Evolutionary conservation across 805 yeast species (phyloP), one percentile per base, ranked within the genome.

Genomic region (Candida mattraensis): DNA sequence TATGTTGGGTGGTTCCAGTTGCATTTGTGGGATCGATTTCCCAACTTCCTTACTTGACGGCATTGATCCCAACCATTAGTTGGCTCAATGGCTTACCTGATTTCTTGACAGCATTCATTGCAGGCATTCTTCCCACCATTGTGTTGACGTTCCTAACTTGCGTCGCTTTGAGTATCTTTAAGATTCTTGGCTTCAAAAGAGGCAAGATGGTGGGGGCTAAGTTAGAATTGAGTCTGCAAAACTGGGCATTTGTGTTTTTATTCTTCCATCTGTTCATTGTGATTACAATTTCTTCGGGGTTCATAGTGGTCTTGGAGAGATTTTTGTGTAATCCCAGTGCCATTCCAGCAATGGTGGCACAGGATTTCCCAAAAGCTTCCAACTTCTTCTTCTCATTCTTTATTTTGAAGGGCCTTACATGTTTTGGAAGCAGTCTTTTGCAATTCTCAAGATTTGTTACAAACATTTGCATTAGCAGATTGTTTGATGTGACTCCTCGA

Each of bases 201-300:
- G 83, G 87, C 3, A 71, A 67, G 21, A 62, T 76, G 24, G 78
- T 89, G 0, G 78, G 80, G 0, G 69, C 81, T 1, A 74, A 76
- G 38, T 58, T 81, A 7, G 88, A 88, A 52, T 35, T 75, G n/a
- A 84, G 81, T 44, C 69, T 83, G 11, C 96, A 87, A 46, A 66
- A 69, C 29, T 84, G 93, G 86, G 72, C 84, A 47, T 89, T 85
- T 59, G 67, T 77, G 1, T 88, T 88, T 52, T 63, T 83, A 32
- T 87, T 85, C 54, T 77, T 88, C 33, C 96, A 89, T 49, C 74
- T 87, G 26, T 88, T 89, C 47, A 59, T 89, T 28, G 91, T 88
- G 17, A 87, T 88, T 2, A 83, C 95, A 0, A 73, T 88, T 23
- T 86, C 94, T 49, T 81, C 93, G 0, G 89, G 95, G 18, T 59